A percentile compares a stretch with the other conserved stretches of the same genome.
These are phyloP conservation scores for Suillus occidentalis DNA, from an alignment of 768 basidiomycete species.

Conservation along the genomic window DNA sequence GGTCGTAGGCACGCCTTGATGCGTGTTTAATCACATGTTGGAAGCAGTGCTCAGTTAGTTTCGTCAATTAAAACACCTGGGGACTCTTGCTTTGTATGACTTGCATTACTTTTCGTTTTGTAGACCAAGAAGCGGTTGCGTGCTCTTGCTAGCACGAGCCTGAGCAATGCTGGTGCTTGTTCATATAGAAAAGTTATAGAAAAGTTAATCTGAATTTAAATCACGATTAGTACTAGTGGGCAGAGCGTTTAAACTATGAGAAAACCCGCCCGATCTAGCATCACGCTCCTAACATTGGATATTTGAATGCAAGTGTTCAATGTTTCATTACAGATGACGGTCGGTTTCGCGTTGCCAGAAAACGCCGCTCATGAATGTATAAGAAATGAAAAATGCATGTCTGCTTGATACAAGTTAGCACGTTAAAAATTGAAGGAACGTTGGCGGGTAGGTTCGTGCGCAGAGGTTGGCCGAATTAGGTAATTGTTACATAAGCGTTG, in stretches of 20 bases:
- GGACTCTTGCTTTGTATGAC: not conserved
- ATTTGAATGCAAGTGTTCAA: not conserved
- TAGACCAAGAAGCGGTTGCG: not conserved
- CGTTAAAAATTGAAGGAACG: not conserved
- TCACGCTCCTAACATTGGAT: not conserved
- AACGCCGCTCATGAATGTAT: not conserved
- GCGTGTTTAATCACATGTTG: not conserved
- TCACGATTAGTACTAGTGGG: not conserved
- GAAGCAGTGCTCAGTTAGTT: not conserved
- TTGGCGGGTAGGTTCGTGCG: constrained; percentile 1
- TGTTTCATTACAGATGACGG: not conserved
- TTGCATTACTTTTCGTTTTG: not conserved
- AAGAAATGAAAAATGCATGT: not conserved
- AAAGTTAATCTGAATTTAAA: not conserved
- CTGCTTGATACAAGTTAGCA: not conserved
- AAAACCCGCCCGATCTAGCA: not conserved
- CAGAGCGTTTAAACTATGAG: not conserved
- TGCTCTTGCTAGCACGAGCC: not conserved
- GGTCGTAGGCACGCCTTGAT: not conserved
- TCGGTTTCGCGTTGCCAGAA: not conserved
- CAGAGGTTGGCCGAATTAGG: not conserved
- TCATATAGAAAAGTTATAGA: no score
- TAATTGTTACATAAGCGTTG: constrained; percentile 4
- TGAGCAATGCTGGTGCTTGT: not conserved
- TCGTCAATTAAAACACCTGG: not conserved